A percentile compares a stretch with the other conserved stretches of the same genome.
Evolutionary conservation across 768 basidiomycete species (phyloP).

Genomic region (Xerocomellus chrysenteron): DNA sequence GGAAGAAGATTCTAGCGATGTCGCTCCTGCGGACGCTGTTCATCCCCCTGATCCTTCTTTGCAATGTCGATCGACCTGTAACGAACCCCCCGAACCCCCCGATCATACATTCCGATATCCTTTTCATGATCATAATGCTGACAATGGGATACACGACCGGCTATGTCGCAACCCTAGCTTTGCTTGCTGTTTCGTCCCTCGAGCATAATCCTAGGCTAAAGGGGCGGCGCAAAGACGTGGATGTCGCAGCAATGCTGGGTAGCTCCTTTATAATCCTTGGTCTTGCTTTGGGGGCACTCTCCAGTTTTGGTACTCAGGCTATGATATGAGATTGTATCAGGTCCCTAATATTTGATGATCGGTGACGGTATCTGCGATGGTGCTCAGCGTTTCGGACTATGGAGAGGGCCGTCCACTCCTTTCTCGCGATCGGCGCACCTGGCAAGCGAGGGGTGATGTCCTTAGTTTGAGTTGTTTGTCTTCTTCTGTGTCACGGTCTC

Average conservation of each 20-base stretch:
- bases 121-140: constrained; percentile 74
- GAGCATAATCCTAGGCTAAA: constrained; percentile 74
- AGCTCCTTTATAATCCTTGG: constrained; percentile 80
- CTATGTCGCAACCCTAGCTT: constrained; percentile 71
- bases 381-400: too few relatives aligned
- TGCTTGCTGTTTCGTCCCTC: constrained; percentile 82
- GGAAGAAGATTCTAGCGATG: constrained; percentile 56
- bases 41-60: constrained; percentile 84
- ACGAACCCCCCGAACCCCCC: constrained; percentile 24
- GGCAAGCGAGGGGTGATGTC: too few relatives aligned
- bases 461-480: too few relatives aligned
- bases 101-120: constrained; percentile 70
- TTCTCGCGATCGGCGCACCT: too few relatives aligned
- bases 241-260: constrained; percentile 79
- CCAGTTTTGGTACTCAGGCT: constrained; percentile 77
- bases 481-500: background rate
- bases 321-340: constrained; percentile 45
- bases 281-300: constrained; percentile 69
- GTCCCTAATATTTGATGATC: constrained; percentile 7
- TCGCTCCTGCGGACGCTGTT: constrained; percentile 76
- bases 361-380: background rate
- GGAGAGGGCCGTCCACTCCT: too few relatives aligned
- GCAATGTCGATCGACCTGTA: constrained; percentile 67
- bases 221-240: constrained; percentile 73
- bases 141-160: constrained; percentile 80